Conservation (phyloP, 2,329 filamentous ascomycete genomes). For the Penicillium sp. region DNA sequence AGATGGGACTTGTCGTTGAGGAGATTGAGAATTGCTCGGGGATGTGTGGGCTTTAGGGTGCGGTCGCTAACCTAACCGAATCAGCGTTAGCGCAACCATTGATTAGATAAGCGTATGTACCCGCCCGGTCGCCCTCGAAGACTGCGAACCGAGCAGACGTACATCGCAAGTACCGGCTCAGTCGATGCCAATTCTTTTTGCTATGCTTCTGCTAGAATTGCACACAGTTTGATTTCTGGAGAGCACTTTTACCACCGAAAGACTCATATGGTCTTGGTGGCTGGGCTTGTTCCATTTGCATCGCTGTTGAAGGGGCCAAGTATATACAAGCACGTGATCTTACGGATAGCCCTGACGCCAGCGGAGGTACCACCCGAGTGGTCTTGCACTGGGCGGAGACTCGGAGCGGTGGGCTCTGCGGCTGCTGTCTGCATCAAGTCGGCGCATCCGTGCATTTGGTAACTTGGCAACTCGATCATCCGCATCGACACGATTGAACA, state of each 20-base stretch:
- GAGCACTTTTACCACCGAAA: too few relatives aligned
- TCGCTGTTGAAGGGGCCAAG: too few relatives aligned
- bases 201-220: too few relatives aligned
- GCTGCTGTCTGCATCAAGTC: too few relatives aligned
- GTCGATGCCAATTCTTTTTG: too few relatives aligned
- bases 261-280: too few relatives aligned
- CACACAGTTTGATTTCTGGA: too few relatives aligned
- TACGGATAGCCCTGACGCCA: neutral
- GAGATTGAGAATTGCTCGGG: slow-evolving; percentile 37
- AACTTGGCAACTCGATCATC: too few relatives aligned
- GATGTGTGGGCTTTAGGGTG: slow-evolving; percentile 44
- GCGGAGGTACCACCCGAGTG: neutral
- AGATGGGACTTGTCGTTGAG: slow-evolving; percentile 39
- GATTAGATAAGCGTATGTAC: slow-evolving; percentile 1
- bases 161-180: neutral
- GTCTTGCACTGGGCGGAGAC: neutral
- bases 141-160: neutral
- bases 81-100: slow-evolving; percentile 25
- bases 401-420: neutral
- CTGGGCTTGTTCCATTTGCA: too few relatives aligned
- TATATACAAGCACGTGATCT: neutral
- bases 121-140: neutral
- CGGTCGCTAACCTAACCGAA: slow-evolving; percentile 42
- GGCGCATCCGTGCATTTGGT: too few relatives aligned
- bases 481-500: too few relatives aligned